Base-by-base conservation (phyloP, 2,329 filamentous ascomycete species). In the Rutstroemia sydowiana region DNA sequence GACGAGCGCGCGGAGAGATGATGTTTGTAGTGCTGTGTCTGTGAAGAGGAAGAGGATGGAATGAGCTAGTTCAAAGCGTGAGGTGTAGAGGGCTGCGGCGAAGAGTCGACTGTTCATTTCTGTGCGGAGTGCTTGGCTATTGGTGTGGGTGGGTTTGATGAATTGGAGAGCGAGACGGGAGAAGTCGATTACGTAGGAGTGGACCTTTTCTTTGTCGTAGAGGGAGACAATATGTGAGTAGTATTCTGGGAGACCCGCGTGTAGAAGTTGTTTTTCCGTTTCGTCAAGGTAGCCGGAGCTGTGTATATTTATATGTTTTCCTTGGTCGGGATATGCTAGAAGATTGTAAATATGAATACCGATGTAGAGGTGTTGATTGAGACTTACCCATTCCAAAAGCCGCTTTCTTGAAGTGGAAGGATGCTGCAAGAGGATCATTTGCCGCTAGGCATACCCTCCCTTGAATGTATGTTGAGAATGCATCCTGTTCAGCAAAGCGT, bases 61-160 rank as follows among this genome's bases (percentile, higher is more conserved):
- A 68, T 95, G 95, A 0, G 93, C 92, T 37, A 87, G 75, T 55
- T 89, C 82, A 63, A 90, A 97, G 52, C 87, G 84, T 6, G 82
- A 87, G 16, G 85, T 89, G 54, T 87, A 81, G 18, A 93, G 74
- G 0, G 89, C 84, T 16, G 89, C 87, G 56, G 83, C 85, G 73
- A 97, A 97, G 2, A 95, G 76, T 2, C 90, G 85, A 59, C 82
- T 85, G 18, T 95, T 81, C 62, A 97, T 81, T 55, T 95, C 87
- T 1, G 78, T 79, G 54, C 79, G 78, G 53, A 80, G 71, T 40
- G 61, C 51, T 2, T 51, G 32, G 36, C 37, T 26, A 3, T 18
- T 46, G 20, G 52, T 31, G 36, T 18, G 36, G 2, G 36, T 47
- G 20, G 52, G 37, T 41, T 53, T 58, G 34, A 64, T 51, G 56